Percentiles rank a stretch among this genome's conserved stretches.
Conservation (phyloP, 2,329 filamentous ascomycete species). For the Botrytis fabae region DNA sequence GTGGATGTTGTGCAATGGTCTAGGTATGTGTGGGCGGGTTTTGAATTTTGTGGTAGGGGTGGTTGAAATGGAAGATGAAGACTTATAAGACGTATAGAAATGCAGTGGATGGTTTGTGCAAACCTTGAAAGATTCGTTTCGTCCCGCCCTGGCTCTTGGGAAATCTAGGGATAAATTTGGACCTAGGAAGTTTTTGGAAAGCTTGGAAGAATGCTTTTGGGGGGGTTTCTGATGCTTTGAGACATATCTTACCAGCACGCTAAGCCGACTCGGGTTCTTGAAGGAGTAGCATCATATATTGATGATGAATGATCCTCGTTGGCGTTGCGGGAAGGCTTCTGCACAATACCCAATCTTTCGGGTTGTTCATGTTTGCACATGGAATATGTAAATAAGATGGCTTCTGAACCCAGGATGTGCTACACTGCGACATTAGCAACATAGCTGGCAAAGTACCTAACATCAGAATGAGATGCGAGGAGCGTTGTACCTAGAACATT, state of each 20-base stretch:
- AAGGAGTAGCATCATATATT: slow-evolving; percentile 21
- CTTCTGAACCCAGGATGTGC: background rate
- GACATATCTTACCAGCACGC: slow-evolving; percentile 11
- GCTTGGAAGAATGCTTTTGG: background rate
- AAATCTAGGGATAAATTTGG: slow-evolving; percentile 10
- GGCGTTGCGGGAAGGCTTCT: slow-evolving; percentile 25
- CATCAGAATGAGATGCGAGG: slow-evolving; percentile 10
- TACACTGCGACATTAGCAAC: background rate
- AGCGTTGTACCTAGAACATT: background rate
- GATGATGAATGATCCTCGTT: slow-evolving; percentile 24
- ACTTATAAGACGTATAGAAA: background rate
- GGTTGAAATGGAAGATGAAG: slow-evolving; percentile 18
- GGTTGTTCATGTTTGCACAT: slow-evolving; percentile 10
- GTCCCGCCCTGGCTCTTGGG: slow-evolving; percentile 22
- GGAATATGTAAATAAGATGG: background rate
- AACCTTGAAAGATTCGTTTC: slow-evolving; percentile 19
- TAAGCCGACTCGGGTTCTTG: background rate
- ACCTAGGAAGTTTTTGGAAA: slow-evolving; percentile 12
- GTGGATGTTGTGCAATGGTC: slow-evolving; percentile 17
- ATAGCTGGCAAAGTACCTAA: background rate
- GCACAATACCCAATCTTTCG: slow-evolving; percentile 24
- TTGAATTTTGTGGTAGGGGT: slow-evolving; percentile 14
- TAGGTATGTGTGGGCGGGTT: slow-evolving; percentile 8
- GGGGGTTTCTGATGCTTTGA: slow-evolving; percentile 19
- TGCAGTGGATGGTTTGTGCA: slow-evolving; percentile 19